These are phyloP conservation scores for Spiraea crenata DNA, from an alignment of 331 rosid species.

Conservation along the genomic window DNA sequence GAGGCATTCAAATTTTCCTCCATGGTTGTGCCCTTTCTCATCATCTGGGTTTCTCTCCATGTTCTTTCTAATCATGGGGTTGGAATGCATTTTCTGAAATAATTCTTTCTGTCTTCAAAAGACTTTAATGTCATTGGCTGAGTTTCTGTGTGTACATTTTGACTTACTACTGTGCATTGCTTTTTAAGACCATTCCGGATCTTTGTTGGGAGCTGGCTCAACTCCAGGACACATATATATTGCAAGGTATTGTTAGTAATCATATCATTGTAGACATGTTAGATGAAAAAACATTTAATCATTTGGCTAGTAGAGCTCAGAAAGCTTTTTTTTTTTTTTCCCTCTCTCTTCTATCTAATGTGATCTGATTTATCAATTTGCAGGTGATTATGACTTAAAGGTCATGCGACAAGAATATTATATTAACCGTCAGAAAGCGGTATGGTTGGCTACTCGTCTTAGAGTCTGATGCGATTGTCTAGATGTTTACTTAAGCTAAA, in stretches of 20 bases:
- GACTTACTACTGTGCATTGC: conserved; percentile 17
- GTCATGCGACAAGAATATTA: conserved; percentile 98
- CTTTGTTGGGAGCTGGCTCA: conserved; percentile 98
- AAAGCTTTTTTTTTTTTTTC: neutral
- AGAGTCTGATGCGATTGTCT: neutral
- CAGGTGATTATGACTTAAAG: conserved; percentile 98
- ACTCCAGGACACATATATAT: conserved; percentile 95
- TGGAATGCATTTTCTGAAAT: neutral
- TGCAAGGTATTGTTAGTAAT: conserved; percentile 57
- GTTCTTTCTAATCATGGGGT: neutral
- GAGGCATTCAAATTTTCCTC: neutral
- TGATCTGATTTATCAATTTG: conserved; percentile 25
- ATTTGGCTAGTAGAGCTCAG: neutral
- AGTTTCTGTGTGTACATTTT: conserved; percentile 1
- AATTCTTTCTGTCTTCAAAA: conserved; percentile 4
- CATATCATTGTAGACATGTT: conserved; percentile 19
- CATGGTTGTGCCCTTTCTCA: conserved; percentile 4
- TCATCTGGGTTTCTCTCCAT: neutral
- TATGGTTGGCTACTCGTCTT: conserved; percentile 33
- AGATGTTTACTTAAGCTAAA: neutral
- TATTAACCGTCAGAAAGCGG: conserved; percentile 83
- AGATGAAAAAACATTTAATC: conserved; percentile 8
- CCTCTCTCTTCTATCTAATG: neutral
- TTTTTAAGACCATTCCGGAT: conserved; percentile 75
- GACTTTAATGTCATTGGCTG: neutral